Evolutionary conservation across 306 rosid genomes (phyloP).

Genomic region (Malus orientalis): DNA sequence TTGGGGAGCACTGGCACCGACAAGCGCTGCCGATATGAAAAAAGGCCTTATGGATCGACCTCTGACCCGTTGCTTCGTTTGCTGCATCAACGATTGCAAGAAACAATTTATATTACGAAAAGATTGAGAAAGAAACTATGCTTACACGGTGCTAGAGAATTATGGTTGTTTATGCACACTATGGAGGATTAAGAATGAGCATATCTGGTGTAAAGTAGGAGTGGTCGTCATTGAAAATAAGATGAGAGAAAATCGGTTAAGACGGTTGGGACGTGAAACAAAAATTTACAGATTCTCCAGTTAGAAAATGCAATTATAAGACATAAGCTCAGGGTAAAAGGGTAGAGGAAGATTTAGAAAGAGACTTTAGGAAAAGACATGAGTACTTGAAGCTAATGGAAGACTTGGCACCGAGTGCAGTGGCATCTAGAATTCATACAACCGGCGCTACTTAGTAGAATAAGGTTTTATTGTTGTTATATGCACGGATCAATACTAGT

Average conservation of each 20-base stretch:
- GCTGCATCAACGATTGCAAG: constrained; percentile 22
- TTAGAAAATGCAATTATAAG: too few species aligned
- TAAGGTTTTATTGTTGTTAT: too few species aligned
- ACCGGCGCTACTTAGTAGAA: too few species aligned
- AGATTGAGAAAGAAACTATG: neutral
- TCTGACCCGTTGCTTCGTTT: constrained; percentile 46
- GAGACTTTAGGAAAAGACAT: too few species aligned
- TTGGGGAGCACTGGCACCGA: constrained; percentile 57
- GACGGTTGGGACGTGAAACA: too few species aligned
- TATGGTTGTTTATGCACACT: neutral
- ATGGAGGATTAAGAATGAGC: neutral
- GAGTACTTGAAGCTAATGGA: too few species aligned
- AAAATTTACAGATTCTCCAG: rapidly evolving
- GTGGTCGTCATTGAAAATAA: too few species aligned
- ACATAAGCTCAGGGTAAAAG: rapidly evolving
- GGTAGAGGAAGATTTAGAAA: too few species aligned
- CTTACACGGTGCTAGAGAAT: neutral
- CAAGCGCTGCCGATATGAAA: constrained; percentile 50
- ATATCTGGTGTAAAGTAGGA: too few species aligned
- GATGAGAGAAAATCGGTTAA: too few species aligned
- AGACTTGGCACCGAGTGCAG: rapidly evolving
- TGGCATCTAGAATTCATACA: too few species aligned
- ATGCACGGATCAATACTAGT: neutral
- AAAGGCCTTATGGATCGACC: constrained; percentile 60
- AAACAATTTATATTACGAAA: neutral